Percentiles rank a stretch among this genome's conserved stretches.
phyloP scores from a whole-genome alignment of 768 basidiomycete genomes.

The Kwoniella shandongensis region DNA sequence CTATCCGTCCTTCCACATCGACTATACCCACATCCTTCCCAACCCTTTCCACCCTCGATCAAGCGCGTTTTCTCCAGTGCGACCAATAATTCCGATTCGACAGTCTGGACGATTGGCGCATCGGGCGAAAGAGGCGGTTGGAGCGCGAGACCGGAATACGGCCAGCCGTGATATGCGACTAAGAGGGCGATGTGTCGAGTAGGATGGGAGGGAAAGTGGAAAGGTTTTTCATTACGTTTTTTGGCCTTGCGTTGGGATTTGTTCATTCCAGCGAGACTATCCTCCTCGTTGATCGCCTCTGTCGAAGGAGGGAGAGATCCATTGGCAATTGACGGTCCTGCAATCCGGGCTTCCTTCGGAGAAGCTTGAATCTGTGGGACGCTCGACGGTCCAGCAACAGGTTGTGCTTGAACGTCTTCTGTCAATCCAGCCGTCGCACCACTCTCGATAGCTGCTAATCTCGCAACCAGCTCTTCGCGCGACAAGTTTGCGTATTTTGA shows the following conservation, averaged over 20 bases:
- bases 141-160: conserved; percentile 84
- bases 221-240: conserved; percentile 54
- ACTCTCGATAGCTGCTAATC: conserved; percentile 64
- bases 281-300: conserved; percentile 5
- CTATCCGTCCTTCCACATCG: conserved; percentile 91
- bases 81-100: conserved; percentile 80
- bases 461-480: conserved; percentile 69
- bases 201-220: conserved; percentile 69
- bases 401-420: no score
- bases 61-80: conserved; percentile 75
- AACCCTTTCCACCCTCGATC: conserved; percentile 69
- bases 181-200: conserved; percentile 88
- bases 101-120: conserved; percentile 64
- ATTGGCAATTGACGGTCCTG: no score
- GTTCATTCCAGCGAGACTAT: conserved; percentile 1
- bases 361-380: conserved; percentile 13
- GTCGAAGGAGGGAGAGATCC: conserved; percentile 26
- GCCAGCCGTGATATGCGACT: conserved; percentile 89
- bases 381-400: background rate
- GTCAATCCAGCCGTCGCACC: no score
- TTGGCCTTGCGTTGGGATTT: conserved; percentile 9
- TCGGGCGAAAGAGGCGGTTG: conserved; percentile 56
- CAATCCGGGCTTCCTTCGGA: conserved; percentile 37
- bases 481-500: conserved; percentile 61
- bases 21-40: conserved; percentile 86